phyloP scores from a whole-genome alignment of 305 asterid genomes.

The Andrographis paniculata region DNA sequence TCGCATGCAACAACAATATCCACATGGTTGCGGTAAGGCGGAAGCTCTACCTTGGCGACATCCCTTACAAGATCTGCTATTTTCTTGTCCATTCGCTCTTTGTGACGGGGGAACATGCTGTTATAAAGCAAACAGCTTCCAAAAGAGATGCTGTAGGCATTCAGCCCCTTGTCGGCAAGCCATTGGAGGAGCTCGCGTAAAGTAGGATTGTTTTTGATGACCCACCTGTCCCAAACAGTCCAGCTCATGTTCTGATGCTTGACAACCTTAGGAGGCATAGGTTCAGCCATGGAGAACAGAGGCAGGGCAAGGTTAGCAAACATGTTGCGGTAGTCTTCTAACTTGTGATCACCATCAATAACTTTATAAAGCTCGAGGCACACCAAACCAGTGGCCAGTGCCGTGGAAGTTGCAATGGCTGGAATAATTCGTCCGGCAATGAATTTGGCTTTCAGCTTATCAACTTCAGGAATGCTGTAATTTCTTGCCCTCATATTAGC shows the following conservation, averaged over 20 bases:
- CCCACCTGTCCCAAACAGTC: slow-evolving; percentile 97
- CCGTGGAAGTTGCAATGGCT: slow-evolving; percentile 91
- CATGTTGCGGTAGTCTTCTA: slow-evolving; percentile 89
- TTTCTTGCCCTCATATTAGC: slow-evolving; percentile 99
- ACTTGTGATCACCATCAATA: slow-evolving; percentile 58
- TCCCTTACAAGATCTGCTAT: slow-evolving; percentile 62
- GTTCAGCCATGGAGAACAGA: slow-evolving; percentile 87
- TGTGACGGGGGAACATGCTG: slow-evolving; percentile 85
- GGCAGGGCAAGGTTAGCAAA: slow-evolving; percentile 91
- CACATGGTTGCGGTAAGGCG: slow-evolving; percentile 59
- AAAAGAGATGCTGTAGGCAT: slow-evolving; percentile 78
- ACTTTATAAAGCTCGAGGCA: slow-evolving; percentile 92
- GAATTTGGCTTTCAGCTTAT: slow-evolving; percentile 85
- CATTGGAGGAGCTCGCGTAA: slow-evolving; percentile 65
- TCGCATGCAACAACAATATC: slow-evolving; percentile 86
- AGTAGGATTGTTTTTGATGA: slow-evolving; percentile 53
- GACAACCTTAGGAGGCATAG: slow-evolving; percentile 64
- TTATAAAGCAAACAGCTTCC: slow-evolving; percentile 83
- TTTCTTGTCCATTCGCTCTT: slow-evolving; percentile 77
- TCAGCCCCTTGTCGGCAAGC: slow-evolving; percentile 73
- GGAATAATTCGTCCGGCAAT: slow-evolving; percentile 94
- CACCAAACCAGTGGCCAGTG: slow-evolving; percentile 91
- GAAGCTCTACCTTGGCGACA: slow-evolving; percentile 73
- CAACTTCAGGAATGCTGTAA: slow-evolving; percentile 86
- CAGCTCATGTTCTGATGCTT: slow-evolving; percentile 79